A percentile compares a stretch with the other conserved stretches of the same genome.
Conservation (phyloP, 306 rosid genomes). For the Casuarina cunninghamiana region DNA sequence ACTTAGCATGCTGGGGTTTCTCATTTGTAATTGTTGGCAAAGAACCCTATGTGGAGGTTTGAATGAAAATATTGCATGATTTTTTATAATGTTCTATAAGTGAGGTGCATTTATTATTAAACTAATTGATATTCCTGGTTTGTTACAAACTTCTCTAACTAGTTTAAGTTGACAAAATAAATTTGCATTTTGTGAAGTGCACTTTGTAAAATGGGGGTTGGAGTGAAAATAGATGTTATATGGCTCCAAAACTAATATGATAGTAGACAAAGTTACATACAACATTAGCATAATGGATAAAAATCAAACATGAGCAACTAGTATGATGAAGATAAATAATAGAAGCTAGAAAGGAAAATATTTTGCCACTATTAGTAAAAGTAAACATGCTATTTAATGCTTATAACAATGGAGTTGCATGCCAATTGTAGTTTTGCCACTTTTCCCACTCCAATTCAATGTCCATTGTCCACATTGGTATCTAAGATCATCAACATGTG, state of each 20-base stretch:
- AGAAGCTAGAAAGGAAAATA: not conserved
- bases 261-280: too few relatives aligned
- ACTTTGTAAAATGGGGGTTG: too few relatives aligned
- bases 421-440: constrained; percentile 74
- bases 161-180: too few relatives aligned
- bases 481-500: constrained; percentile 82
- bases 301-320: not conserved
- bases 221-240: too few relatives aligned
- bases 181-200: too few relatives aligned
- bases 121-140: too few relatives aligned
- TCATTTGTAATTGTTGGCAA: constrained; percentile 49
- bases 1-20: constrained; percentile 23
- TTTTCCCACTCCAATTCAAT: constrained; percentile 54
- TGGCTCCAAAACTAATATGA: too few relatives aligned
- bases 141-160: too few relatives aligned
- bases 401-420: constrained; percentile 22
- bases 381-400: not conserved
- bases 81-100: too few relatives aligned
- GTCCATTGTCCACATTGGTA: constrained; percentile 96
- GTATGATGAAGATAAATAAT: not conserved
- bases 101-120: too few relatives aligned
- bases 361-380: not conserved
- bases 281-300: not conserved
- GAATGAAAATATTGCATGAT: too few relatives aligned
- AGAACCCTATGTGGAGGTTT: not conserved